Conservation (phyloP, 2,329 filamentous ascomycete species). For the Pseudofabraea citricarpa region DNA sequence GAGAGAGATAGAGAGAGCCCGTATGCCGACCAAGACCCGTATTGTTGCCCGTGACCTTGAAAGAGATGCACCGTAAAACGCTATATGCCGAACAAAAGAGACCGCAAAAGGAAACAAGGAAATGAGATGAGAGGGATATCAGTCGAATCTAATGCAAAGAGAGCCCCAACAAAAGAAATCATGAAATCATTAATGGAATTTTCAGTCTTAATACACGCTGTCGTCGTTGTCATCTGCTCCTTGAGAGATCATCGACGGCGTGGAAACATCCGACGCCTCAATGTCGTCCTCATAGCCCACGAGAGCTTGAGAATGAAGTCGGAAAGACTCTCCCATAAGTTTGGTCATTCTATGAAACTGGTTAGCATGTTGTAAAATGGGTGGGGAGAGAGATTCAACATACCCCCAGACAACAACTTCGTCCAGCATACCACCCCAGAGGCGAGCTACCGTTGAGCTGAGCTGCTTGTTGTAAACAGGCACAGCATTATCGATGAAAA, state of each 20-base stretch:
- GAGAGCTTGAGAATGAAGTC: constrained; percentile 90
- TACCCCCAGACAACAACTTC: constrained; percentile 99
- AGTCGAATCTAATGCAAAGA: constrained; percentile 21
- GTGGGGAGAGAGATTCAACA: constrained; percentile 41
- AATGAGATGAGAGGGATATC: constrained; percentile 28
- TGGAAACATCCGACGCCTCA: constrained; percentile 63
- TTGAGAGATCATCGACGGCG: constrained; percentile 68
- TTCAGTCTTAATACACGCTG: constrained; percentile 54
- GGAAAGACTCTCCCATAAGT: constrained; percentile 97
- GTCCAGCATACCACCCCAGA: constrained; percentile 98
- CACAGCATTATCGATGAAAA: constrained; percentile 88
- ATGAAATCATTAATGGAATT: constrained; percentile 27
- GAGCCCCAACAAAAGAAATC: constrained; percentile 45
- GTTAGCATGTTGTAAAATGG: constrained; percentile 36
- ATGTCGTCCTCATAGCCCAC: constrained; percentile 89
- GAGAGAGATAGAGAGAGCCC: constrained; percentile 24
- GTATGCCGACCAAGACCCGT: constrained; percentile 33
- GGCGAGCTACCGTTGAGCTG: constrained; percentile 88
- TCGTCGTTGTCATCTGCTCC: constrained; percentile 60
- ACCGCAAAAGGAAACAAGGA: constrained; percentile 16
- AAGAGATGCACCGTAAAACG: constrained; percentile 24
- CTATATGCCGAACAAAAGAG: constrained; percentile 31
- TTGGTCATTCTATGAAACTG: constrained; percentile 68
- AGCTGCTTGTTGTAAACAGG: constrained; percentile 77
- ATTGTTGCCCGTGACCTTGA: constrained; percentile 41